Conservation (phyloP, 768 basidiomycete genomes). For the Auricularia heimuer region DNA sequence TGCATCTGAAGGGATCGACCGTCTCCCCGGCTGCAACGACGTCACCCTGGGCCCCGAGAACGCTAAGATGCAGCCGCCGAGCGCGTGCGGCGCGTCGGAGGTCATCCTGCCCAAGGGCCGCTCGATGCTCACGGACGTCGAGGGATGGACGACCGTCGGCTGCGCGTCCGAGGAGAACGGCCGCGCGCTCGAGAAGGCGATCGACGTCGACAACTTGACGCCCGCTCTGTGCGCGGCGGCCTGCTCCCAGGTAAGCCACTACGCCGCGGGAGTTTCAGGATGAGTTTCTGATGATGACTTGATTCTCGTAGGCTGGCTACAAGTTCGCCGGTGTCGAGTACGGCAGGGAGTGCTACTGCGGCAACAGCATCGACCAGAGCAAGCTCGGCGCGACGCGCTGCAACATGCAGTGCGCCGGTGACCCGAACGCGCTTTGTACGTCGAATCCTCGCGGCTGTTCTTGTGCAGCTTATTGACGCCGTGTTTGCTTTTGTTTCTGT, state of each 20-base stretch:
- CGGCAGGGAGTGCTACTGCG: conserved; percentile 15
- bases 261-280: too few species aligned
- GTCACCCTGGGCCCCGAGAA: conserved; percentile 4
- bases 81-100: background rate
- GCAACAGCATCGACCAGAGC: background rate
- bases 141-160: background rate
- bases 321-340: conserved; percentile 19
- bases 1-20: background rate
- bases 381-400: background rate
- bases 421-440: background rate
- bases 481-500: background rate
- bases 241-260: background rate
- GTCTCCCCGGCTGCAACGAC: conserved; percentile 16
- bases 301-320: conserved; percentile 9
- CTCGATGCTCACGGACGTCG: background rate
- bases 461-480: background rate
- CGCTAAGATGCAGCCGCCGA: background rate
- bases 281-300: too few species aligned
- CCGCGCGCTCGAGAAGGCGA: background rate
- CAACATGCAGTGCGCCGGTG: background rate
- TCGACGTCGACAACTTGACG: conserved; percentile 1
- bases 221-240: background rate
- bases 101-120: background rate
- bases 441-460: background rate
- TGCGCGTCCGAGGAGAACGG: background rate